Base-by-base conservation (phyloP, 495 filamentous ascomycete species). In the Trichoderma orchidacearum region DNA sequence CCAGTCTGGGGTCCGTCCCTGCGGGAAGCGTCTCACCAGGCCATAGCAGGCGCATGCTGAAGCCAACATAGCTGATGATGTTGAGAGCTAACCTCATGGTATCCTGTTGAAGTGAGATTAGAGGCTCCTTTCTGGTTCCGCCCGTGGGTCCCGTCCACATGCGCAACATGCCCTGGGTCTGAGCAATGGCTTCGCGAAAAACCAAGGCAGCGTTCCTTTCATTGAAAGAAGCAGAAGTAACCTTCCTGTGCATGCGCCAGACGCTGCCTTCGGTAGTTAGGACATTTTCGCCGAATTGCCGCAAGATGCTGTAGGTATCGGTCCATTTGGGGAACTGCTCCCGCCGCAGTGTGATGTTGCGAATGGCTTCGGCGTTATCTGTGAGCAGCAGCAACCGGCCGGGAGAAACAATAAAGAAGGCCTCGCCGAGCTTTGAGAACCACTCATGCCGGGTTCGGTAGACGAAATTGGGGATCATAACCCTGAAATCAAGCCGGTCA, bases 141-240 rank as follows among this genome's bases (percentile, higher is more conserved):
- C 66, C 61, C 3, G 56, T 62, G n/a, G 32, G 56, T 30, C 63
- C 63, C 11, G 56, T 53, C 77, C 82, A 85, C 28, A 72, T 59
- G 28, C 64, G 61, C 5, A 85, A 56, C 72, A 87, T 76, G 18
- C 76, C 74, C 58, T 71, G 65, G 0, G 80, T 75, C 64, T 86
- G 83, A 27, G 66, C 67, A 55, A 86, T 67, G 12, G 75, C 76
- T 60, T 86, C 83, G 41, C 57, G 62, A 63, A 85, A 87, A 2
- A 85, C 82, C 52, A 83, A 58, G 3, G 75, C 75, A 54, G 85
- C 85, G 67, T 87, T 87, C 70, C 76, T 84, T 70, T 88, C 85
- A 50, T 81, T 81, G 65, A 89, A 89, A 21, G 80, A 79, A 21
- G 83, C 80, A 28, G 80, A 76, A 0, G 82, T 84, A 21, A 84